Evolutionary conservation across 2,329 filamentous ascomycete genomes (phyloP).

Genomic region (Pseudogymnoascus sp.): DNA sequence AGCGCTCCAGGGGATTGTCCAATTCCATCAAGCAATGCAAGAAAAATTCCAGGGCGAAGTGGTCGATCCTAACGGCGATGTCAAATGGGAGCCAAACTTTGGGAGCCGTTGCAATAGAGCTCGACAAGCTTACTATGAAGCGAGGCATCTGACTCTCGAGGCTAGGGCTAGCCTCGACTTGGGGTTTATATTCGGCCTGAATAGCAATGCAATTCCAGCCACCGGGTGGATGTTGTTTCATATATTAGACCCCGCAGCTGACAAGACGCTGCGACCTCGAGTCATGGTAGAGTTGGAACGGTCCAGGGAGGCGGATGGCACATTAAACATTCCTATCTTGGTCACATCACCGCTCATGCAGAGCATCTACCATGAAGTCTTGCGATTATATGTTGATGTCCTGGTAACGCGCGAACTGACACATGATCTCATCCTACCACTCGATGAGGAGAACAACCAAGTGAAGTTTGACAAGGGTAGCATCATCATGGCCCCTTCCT

Average conservation of each 20-base stretch:
- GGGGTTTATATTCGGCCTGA: slow-evolving; percentile 28
- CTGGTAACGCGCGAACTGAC: slow-evolving; percentile 26
- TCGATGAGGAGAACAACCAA: slow-evolving; percentile 14
- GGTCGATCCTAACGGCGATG: neutral
- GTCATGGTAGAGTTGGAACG: slow-evolving; percentile 24
- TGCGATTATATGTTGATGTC: slow-evolving; percentile 29
- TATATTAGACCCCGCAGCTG: slow-evolving; percentile 24
- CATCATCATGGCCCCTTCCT: slow-evolving; percentile 26
- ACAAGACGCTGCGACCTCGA: slow-evolving; percentile 21
- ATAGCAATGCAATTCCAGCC: slow-evolving; percentile 28
- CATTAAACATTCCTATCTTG: slow-evolving; percentile 19
- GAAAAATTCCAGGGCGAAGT: neutral
- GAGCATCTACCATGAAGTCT: slow-evolving; percentile 28
- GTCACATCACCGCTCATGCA: slow-evolving; percentile 27
- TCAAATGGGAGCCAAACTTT: neutral
- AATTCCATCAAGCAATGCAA: neutral
- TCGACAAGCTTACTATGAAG: neutral
- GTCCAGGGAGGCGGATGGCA: slow-evolving; percentile 21
- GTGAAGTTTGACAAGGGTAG: slow-evolving; percentile 13
- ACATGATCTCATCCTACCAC: slow-evolving; percentile 22
- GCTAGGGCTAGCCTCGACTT: slow-evolving; percentile 10
- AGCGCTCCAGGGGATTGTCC: neutral
- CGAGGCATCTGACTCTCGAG: neutral
- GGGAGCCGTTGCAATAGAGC: slow-evolving; percentile 1
- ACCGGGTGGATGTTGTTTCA: slow-evolving; percentile 29